phyloP scores from a whole-genome alignment of 192 early-diverging fungal species.

The Phlyctochytrium arcticum region DNA sequence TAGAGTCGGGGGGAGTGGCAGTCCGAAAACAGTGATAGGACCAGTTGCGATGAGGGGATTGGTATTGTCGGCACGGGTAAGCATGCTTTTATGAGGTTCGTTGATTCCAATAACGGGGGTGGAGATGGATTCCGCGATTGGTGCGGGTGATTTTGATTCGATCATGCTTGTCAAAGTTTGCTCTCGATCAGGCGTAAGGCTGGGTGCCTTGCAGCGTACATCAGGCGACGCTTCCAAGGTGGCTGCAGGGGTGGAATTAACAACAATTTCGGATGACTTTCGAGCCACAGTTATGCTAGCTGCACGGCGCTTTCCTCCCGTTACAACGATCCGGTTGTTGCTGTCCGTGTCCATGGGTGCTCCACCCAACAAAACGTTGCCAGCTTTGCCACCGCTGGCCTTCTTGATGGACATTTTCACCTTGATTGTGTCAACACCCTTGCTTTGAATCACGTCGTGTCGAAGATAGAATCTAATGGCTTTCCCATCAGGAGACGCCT shows the following conservation, averaged over 20 bases:
- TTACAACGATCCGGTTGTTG: background rate
- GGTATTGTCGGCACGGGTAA: too few species aligned
- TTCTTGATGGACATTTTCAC: constrained; percentile 10
- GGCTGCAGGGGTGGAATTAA: background rate
- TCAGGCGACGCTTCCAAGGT: background rate
- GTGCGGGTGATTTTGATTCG: background rate
- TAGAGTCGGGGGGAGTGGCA: background rate
- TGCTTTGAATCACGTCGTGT: background rate
- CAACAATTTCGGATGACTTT: background rate
- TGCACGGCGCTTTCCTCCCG: background rate
- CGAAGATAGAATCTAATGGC: constrained; percentile 2
- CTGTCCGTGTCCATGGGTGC: background rate
- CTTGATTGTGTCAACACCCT: background rate
- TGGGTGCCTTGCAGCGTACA: background rate
- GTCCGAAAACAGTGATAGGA: too few species aligned
- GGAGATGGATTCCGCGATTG: background rate
- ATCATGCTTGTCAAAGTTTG: background rate
- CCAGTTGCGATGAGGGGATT: too few species aligned
- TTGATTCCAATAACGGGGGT: background rate
- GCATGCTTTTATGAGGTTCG: background rate
- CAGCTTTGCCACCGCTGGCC: background rate
- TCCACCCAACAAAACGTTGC: background rate
- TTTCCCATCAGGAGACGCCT: background rate
- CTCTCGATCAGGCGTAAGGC: too few species aligned
- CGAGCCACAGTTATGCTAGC: background rate